Evolutionary conservation across 306 rosid species (phyloP).

Genomic region (Trichosanthes cucumerina): DNA sequence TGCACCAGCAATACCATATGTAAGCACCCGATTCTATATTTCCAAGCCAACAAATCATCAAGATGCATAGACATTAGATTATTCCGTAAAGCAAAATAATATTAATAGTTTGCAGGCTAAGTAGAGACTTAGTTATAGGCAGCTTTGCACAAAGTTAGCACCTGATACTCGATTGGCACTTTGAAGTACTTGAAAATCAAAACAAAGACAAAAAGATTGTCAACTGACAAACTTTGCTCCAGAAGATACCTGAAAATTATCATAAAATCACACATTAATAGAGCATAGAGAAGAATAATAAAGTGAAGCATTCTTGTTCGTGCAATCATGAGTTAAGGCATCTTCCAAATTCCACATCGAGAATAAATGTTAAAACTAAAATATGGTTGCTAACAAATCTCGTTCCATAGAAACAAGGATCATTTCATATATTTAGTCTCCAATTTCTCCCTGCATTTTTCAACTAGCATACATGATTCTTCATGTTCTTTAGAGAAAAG

Average conservation of each 20-base stretch:
- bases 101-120: not conserved
- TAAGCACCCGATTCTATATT: conserved; percentile 76
- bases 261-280: not conserved
- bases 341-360: not conserved
- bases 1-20: conserved; percentile 90
- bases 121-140: not conserved
- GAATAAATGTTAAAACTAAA: not conserved
- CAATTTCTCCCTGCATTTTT: not conserved
- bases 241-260: conserved; percentile 51
- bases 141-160: conserved; percentile 14
- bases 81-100: not conserved
- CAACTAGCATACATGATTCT: not conserved
- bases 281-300: not conserved
- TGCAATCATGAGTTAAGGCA: not conserved
- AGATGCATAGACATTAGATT: not conserved
- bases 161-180: conserved; percentile 82
- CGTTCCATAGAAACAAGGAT: not conserved
- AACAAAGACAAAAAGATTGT: conserved; percentile 88
- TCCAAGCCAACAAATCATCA: conserved; percentile 18
- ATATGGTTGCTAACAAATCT: no score
- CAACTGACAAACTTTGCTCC: conserved; percentile 98
- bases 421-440: not conserved
- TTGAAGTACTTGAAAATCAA: conserved; percentile 79
- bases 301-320: not conserved
- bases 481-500: not conserved